Evolutionary conservation across 768 basidiomycete species (phyloP).

Genomic region (Leccinum aurantiacum): DNA sequence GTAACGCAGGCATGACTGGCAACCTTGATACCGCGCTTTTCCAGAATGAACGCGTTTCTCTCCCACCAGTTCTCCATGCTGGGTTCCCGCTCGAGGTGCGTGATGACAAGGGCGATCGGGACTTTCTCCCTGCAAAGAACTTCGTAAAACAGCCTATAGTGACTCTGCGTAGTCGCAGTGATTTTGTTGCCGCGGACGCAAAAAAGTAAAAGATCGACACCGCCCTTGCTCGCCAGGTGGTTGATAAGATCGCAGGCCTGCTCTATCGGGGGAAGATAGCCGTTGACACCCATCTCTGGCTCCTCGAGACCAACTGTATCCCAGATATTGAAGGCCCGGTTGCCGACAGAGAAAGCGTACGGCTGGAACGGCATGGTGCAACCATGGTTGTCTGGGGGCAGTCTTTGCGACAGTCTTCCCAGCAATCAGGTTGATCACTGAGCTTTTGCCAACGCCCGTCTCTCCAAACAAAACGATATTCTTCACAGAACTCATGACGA

Average conservation of each 20-base stretch:
- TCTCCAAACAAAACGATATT: not conserved
- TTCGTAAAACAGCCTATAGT: slow-evolving; percentile 42
- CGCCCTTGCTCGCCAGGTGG: slow-evolving; percentile 28
- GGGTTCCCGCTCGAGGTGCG: slow-evolving; percentile 39
- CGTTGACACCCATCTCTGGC: slow-evolving; percentile 25
- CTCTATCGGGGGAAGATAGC: slow-evolving; percentile 30
- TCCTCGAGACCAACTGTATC: slow-evolving; percentile 36
- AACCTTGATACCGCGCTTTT: slow-evolving; percentile 25
- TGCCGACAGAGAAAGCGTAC: not conserved
- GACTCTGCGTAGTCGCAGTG: slow-evolving; percentile 36
- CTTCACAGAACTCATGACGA: not conserved
- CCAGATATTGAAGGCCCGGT: not conserved
- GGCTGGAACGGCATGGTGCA: not conserved
- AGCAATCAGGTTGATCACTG: not conserved
- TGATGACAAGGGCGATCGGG: slow-evolving; percentile 36
- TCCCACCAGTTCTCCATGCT: slow-evolving; percentile 38
- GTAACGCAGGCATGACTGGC: slow-evolving; percentile 38
- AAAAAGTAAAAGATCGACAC: slow-evolving; percentile 43
- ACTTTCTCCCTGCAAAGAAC: slow-evolving; percentile 38
- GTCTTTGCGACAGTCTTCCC: not conserved
- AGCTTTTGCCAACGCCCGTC: not conserved
- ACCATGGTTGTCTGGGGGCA: not conserved
- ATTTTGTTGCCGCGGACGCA: slow-evolving; percentile 43
- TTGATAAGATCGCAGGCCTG: slow-evolving; percentile 36
- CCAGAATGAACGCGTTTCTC: slow-evolving; percentile 24